Base-by-base conservation (phyloP, 2,329 filamentous ascomycete genomes). In the Fusarium palustre region DNA sequence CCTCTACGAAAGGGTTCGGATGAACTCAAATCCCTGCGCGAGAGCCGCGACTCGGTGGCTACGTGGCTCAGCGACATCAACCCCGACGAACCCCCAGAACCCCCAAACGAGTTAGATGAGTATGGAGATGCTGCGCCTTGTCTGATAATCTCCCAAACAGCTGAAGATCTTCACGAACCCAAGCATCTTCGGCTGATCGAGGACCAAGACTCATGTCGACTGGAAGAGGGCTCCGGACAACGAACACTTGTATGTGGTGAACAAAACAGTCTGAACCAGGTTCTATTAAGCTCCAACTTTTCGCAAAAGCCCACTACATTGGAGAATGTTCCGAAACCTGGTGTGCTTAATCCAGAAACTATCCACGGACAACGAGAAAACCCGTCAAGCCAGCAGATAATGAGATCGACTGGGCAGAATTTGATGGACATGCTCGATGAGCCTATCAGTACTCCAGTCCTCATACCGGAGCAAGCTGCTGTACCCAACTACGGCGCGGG, bases 381-480 rank as follows among this genome's bases (percentile, higher is more conserved):
- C 15, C 9, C 31, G 3, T 3, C 22, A 18, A 20, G 11, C 20
- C 25, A 24, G 11, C 45, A 20, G 15, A 52, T n/a, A 11, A n/a
- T 20, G 11, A 10, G n/a, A 34, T 20, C 22, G 7, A 16, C 45
- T 20, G 42, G 12, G 22, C 36, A 24, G 13, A 50, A 66, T 43
- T 43, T 74, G 41, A 70, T 74, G 59, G 72, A 73, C 39, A 31
- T 31, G 16, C 24, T 45, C 25, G 68, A 63, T 16, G 57, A 18
- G 3, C 61, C 49, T 11, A 59, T 74, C 25, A 6, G 33, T n/a
- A 61, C 24, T 9, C 66, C 64, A 1, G 57, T 59, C 1, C 42
- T 74, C 16, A 64, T 73, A 39, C 36, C 36, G 67, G 71, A 72
- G 43, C 25, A 20, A 18, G 9, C 22, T 12, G 24, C 22, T 18